Evolutionary conservation across 805 yeast genomes (phyloP).

Genomic region (Wickerhamomyces ciferrii): DNA sequence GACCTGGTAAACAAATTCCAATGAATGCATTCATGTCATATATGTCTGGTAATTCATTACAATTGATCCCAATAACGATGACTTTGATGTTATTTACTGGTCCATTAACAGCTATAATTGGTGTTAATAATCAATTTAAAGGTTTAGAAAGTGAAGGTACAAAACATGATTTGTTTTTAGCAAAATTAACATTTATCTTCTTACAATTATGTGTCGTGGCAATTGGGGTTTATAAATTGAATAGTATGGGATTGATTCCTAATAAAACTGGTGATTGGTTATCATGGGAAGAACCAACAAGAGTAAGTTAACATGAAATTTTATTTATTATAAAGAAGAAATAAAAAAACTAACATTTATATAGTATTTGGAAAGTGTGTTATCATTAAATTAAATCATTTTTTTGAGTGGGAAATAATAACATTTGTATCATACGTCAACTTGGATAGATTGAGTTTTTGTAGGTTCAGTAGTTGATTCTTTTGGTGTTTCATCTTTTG

Average conservation of each 20-base stretch:
- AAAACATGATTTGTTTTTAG: constrained; percentile 22
- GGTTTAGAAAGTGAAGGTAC: constrained; percentile 36
- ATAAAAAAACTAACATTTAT: neutral
- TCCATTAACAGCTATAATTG: constrained; percentile 68
- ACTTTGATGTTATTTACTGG: constrained; percentile 76
- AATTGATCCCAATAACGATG: constrained; percentile 88
- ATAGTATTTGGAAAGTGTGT: constrained; percentile 10
- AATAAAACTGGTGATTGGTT: constrained; percentile 88
- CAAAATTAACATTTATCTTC: constrained; percentile 30
- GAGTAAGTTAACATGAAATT: too few species aligned
- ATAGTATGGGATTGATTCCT: constrained; percentile 88
- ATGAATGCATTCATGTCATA: constrained; percentile 88
- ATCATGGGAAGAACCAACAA: constrained; percentile 61
- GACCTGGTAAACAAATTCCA: constrained; percentile 83
- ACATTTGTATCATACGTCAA: neutral
- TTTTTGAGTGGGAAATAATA: too few species aligned
- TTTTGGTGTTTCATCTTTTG: neutral
- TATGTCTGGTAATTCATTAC: constrained; percentile 88
- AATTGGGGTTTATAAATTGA: constrained; percentile 81
- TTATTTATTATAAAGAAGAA: too few species aligned
- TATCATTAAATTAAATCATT: neutral
- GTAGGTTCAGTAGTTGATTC: neutral
- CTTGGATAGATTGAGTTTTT: neutral
- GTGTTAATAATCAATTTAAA: constrained; percentile 50
- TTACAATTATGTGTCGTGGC: constrained; percentile 51